Base-by-base conservation (phyloP, 345 rosid species). In the Hypericum androsaemum region DNA sequence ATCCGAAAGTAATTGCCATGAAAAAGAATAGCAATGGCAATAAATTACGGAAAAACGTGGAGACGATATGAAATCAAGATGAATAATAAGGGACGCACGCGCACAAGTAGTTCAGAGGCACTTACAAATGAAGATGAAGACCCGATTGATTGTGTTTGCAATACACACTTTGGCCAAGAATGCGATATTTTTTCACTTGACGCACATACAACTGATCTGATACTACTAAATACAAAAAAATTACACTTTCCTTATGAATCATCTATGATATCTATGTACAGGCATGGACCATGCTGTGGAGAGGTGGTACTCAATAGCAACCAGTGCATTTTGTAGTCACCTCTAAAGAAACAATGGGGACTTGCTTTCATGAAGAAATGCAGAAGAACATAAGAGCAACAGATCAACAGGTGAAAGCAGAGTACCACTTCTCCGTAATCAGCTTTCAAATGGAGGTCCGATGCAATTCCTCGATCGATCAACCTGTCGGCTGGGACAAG, bases 221-320 rank as follows among this genome's bases (percentile, higher is more conserved):
- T 22, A 22, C 1, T 22, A 22, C 4, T 22, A 22, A 22, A 4
- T 4, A 53, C 58, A 68, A 67, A 43, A 65, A 67, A 64, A n/a
- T n/a, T 68, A 74, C 77, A 81, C 71, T 64, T 51, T 61, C 62
- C 59, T 41, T 15, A 28, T 65, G 59, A 65, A 54, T 74, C 63
- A 68, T 57, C 56, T 52, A 66, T 59, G 69, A 71, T 58, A 71
- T 52, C 72, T 71, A 78, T 70, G 62, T 73, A 78, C 76, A 75
- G 53, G 59, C 49, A 56, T 47, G 52, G 59, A 66, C 64, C 61
- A 68, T 62, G 63, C 63, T 60, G 61, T 44, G 39, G 64, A 57
- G 12, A 50, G 55, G 65, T 58, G 59, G 63, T 55, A 62, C 68
- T 62, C 59, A 59, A 58, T 52, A 67, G 61, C 59, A 55, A 62